Evolutionary conservation across 257 asterid genomes (phyloP).

Genomic region (Forsythia viridissima): DNA sequence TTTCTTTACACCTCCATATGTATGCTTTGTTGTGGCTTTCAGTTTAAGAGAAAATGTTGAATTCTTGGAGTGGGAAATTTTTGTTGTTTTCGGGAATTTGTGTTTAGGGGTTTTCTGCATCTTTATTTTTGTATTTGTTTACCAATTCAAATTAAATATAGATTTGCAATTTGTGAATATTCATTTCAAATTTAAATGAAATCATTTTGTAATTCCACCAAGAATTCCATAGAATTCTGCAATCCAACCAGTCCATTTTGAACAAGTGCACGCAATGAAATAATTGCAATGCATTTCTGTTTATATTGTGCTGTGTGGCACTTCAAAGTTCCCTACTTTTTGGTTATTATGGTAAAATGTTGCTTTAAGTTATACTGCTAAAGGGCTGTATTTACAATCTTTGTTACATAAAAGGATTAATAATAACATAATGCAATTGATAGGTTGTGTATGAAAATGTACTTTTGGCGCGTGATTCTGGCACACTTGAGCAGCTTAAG

Average conservation of each 20-base stretch:
- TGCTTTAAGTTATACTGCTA: background rate
- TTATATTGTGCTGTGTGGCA: background rate
- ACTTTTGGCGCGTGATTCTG: slow-evolving; percentile 40
- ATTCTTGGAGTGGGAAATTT: background rate
- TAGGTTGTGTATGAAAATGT: slow-evolving; percentile 49
- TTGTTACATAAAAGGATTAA: background rate
- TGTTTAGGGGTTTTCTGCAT: background rate
- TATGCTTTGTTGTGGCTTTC: background rate
- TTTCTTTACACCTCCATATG: background rate
- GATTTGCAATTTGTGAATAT: too few species aligned
- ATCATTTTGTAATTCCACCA: background rate
- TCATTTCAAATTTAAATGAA: background rate
- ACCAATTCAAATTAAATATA: background rate
- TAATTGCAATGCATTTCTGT: background rate
- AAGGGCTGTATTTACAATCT: background rate
- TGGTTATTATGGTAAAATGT: background rate
- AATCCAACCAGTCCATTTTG: background rate
- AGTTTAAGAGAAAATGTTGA: background rate
- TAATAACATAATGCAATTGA: background rate
- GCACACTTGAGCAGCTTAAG: slow-evolving; percentile 61
- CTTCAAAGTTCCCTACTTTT: background rate
- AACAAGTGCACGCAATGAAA: background rate
- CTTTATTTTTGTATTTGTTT: background rate
- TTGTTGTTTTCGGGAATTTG: too few species aligned
- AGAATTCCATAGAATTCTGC: background rate